Percentiles rank a stretch among this genome's conserved stretches.
phyloP scores from a whole-genome alignment of 495 filamentous ascomycete species.

The Penicillium ucsense region DNA sequence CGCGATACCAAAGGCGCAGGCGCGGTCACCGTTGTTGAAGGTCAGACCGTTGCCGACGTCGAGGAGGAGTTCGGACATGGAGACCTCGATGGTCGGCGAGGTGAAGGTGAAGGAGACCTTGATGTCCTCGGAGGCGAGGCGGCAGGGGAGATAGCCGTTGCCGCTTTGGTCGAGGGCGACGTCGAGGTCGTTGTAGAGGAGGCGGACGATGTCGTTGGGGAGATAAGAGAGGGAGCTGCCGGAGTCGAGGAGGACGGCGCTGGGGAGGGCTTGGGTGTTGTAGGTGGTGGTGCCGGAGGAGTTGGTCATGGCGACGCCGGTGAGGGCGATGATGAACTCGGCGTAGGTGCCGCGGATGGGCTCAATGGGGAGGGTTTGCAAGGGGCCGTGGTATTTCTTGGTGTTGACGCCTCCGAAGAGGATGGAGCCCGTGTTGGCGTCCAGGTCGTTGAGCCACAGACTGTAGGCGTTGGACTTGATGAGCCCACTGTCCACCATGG shows the following conservation, averaged over 20 bases:
- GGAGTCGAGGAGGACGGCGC: slow-evolving; percentile 76
- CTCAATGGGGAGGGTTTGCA: slow-evolving; percentile 71
- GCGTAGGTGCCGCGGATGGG: slow-evolving; percentile 45
- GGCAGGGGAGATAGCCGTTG: slow-evolving; percentile 65
- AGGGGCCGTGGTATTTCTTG: slow-evolving; percentile 59
- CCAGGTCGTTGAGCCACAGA: slow-evolving; percentile 43
- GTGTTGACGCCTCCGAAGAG: slow-evolving; percentile 90
- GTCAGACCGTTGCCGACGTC: slow-evolving; percentile 41
- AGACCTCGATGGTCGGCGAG: slow-evolving; percentile 56
- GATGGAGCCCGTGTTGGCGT: slow-evolving; percentile 66
- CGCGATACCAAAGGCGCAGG: slow-evolving; percentile 70
- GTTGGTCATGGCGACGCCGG: slow-evolving; percentile 44
- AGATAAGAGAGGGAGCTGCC: slow-evolving; percentile 86
- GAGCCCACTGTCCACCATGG: slow-evolving; percentile 57
- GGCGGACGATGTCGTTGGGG: slow-evolving; percentile 53
- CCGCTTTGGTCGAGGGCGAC: slow-evolving; percentile 50
- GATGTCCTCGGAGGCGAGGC: slow-evolving; percentile 43
- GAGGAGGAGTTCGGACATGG: slow-evolving; percentile 69
- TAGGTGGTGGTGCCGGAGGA: slow-evolving; percentile 33
- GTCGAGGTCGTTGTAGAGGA: slow-evolving; percentile 53
- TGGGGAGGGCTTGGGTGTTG: slow-evolving; percentile 43
- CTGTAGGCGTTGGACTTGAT: slow-evolving; percentile 81
- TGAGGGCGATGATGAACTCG: slow-evolving; percentile 81
- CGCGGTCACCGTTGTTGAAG: slow-evolving; percentile 50
- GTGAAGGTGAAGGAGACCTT: slow-evolving; percentile 64